Percentiles rank a stretch among this genome's conserved stretches.
Evolutionary conservation across 108 stramenopile genomes (phyloP).

Genomic region (Pseudonitzschia multistriata): DNA sequence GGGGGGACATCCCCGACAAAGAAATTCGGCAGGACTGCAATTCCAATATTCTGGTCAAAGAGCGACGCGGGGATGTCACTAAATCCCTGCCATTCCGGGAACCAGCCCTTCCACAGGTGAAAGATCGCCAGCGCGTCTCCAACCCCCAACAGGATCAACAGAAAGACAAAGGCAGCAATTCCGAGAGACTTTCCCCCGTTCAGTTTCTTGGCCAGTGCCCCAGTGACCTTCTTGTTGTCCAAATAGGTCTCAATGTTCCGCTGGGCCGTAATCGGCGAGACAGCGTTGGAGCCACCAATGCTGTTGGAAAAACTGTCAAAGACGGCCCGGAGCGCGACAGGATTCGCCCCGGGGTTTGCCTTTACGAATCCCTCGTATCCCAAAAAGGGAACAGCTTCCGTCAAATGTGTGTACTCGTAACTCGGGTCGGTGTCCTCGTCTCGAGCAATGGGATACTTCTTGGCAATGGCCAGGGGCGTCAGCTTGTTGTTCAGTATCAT

Average conservation of each 20-base stretch:
- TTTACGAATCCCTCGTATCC: conserved; percentile 35
- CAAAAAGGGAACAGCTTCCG: conserved; percentile 38
- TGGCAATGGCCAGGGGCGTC: conserved; percentile 58
- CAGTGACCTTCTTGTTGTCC: not conserved
- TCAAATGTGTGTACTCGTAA: conserved; percentile 22
- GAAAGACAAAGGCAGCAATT: not conserved
- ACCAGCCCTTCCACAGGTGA: not conserved
- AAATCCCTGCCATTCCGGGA: not conserved
- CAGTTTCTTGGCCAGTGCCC: not conserved
- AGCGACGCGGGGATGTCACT: not conserved
- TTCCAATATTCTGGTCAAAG: not conserved
- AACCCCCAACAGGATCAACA: not conserved
- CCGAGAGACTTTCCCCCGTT: not conserved
- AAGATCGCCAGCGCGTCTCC: not conserved
- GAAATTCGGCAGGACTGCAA: not conserved
- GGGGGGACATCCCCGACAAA: not conserved
- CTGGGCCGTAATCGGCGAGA: not conserved
- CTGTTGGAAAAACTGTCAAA: conserved; percentile 51
- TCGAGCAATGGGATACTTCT: conserved; percentile 49
- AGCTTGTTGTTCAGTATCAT: conserved; percentile 55
- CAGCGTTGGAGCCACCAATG: not conserved
- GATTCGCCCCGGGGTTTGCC: conserved; percentile 57
- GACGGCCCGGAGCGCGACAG: conserved; percentile 63
- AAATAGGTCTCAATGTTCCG: not conserved
- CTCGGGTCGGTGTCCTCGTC: conserved; percentile 55